Percentiles rank a stretch among this genome's conserved stretches.
These are phyloP conservation scores for Hibiscus syriacus DNA, from an alignment of 345 rosid species.

Conservation along the genomic window DNA sequence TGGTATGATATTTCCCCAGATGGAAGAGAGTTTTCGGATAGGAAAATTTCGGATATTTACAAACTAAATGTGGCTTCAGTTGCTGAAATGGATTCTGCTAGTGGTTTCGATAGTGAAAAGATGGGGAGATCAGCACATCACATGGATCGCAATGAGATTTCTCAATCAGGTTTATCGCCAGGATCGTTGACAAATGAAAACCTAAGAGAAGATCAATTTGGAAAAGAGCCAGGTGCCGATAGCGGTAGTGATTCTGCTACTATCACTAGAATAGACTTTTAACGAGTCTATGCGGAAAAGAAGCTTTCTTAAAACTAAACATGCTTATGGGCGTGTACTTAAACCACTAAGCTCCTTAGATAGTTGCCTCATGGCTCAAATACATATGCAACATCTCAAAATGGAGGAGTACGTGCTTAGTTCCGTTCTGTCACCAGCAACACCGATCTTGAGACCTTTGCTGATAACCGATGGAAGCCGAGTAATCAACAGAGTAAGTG, in stretches of 20 bases:
- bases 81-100: constrained; percentile 29
- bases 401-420: constrained; percentile 42
- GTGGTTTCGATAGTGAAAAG: constrained; percentile 17
- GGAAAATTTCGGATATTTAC: constrained; percentile 15
- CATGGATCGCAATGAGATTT: constrained; percentile 19
- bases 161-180: constrained; percentile 16
- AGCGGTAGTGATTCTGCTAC: neutral
- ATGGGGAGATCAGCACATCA: constrained; percentile 19
- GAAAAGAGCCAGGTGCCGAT: constrained; percentile 10
- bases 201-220: constrained; percentile 14
- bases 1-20: constrained; percentile 21
- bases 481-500: constrained; percentile 35
- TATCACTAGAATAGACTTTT: constrained; percentile 17
- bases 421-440: constrained; percentile 35
- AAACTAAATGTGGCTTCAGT: constrained; percentile 21
- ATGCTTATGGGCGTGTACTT: constrained; percentile 13
- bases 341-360: constrained; percentile 55
- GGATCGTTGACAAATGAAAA: constrained; percentile 22
- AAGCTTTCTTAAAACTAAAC: constrained; percentile 37
- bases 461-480: constrained; percentile 50
- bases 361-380: constrained; percentile 59
- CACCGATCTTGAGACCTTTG: constrained; percentile 38
- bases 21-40: constrained; percentile 9
- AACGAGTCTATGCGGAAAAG: constrained; percentile 23
- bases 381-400: constrained; percentile 34